phyloP scores from a whole-genome alignment of 164 flowering plant species.

The Echeveria elegans region DNA sequence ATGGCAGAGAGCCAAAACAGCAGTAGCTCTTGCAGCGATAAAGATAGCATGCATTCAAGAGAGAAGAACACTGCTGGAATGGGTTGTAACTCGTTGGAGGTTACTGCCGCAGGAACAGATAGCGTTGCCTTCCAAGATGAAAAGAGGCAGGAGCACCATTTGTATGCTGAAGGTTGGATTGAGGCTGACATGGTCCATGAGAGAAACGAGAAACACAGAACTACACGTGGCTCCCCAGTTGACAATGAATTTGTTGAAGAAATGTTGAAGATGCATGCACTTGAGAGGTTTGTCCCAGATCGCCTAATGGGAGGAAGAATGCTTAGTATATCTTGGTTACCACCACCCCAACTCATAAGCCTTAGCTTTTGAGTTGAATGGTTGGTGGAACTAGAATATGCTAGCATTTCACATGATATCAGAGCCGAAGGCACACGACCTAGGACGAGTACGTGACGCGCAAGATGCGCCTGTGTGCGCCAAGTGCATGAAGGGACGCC shows the following conservation, averaged over 20 bases:
- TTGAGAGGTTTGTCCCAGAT: too few species aligned
- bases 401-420: too few species aligned
- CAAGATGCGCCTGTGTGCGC: too few species aligned
- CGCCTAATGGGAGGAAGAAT: too few species aligned
- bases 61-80: conserved; percentile 34
- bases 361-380: too few species aligned
- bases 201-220: conserved; percentile 31
- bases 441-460: too few species aligned
- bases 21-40: conserved; percentile 73
- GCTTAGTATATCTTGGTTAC: too few species aligned
- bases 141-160: conserved; percentile 26
- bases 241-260: conserved; percentile 29
- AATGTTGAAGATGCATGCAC: too few species aligned
- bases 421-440: too few species aligned
- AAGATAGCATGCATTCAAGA: conserved; percentile 55
- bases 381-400: too few species aligned
- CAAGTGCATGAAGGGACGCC: too few species aligned
- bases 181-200: conserved; percentile 13
- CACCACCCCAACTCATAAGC: too few species aligned
- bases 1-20: conserved; percentile 82
- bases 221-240: conserved; percentile 20
- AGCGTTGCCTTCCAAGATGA: conserved; percentile 38
- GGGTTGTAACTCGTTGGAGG: conserved; percentile 25
- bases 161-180: conserved; percentile 29
- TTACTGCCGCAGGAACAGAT: conserved; percentile 41